Base-by-base conservation (phyloP, 2,329 filamentous ascomycete species). In the Penicillium hordei region DNA sequence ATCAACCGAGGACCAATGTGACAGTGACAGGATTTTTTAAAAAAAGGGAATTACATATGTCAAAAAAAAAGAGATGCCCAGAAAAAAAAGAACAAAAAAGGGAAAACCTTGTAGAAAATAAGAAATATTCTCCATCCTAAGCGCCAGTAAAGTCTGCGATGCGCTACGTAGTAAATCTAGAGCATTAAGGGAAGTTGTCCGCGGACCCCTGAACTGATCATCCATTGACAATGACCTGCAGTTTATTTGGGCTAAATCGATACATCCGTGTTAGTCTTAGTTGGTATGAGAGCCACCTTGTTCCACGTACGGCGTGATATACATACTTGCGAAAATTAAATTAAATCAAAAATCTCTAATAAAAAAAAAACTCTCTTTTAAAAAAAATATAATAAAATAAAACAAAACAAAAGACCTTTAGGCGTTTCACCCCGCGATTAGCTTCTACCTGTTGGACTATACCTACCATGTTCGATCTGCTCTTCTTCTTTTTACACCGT, bases 391-490 rank as follows among this genome's bases (percentile, higher is more conserved):
- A 21, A n/a, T n/a, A 36, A 57, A 57, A 60, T 62, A 63, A 67
- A 52, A 61, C 2, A 62, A 67, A 60, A 56, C 57, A 66, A 58
- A 57, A 33, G 21, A 31, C 59, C 63, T 54, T 65, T 68, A 63
- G 65, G 60, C 65, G 69, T 72, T 72, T 72, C 70, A 72, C 70
- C 70, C 70, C 70, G 69, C 70, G 68, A 70, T 71, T 72, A 71
- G 69, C 67, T 67, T 70, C 62, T 59, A 54, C 65, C 61, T 61
- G 59, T 57, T 64, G 59, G 55, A 65, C 64, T 66, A 65, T 66
- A 66, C 59, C 59, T 52, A 52, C 58, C 58, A 58, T 68, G 48
- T 58, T 65, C 59, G 58, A 61, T 60, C 59, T 65, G 60, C 61
- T 57, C 49, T 58, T 57, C 63, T 57, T 49, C 53, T 53, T 53